Evolutionary conservation across 164 flowering plant genomes (phyloP).

Genomic region (Vitis rupestris): DNA sequence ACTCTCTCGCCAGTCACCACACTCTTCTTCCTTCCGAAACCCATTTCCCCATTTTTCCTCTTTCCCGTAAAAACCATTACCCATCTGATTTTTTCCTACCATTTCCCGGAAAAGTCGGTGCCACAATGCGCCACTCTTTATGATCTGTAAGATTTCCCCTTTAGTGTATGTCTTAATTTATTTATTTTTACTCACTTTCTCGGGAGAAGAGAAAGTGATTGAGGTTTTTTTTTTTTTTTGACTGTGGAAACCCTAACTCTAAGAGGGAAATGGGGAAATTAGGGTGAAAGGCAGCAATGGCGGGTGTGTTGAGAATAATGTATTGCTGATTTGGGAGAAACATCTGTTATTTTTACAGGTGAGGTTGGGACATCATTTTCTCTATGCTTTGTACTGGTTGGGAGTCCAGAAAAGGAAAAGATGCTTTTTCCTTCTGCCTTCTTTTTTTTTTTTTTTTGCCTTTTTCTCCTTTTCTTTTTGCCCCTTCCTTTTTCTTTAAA

Average conservation of each 20-base stretch:
- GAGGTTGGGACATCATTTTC: conserved; percentile 14
- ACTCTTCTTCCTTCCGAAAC: neutral
- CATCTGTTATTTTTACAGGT: conserved; percentile 4
- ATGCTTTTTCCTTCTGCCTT: neutral
- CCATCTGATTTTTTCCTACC: too few species aligned
- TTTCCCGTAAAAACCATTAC: too few species aligned
- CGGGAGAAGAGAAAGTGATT: neutral
- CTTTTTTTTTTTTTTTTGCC: neutral
- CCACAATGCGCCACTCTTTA: too few species aligned
- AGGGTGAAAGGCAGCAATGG: neutral
- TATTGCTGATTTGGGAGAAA: conserved; percentile 13
- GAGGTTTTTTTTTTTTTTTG: neutral
- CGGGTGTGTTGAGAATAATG: neutral
- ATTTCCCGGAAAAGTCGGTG: neutral
- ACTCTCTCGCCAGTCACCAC: neutral
- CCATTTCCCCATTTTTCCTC: neutral
- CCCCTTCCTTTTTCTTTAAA: too few species aligned
- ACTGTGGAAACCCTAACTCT: neutral
- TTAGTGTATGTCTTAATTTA: too few species aligned
- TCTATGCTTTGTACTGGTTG: neutral
- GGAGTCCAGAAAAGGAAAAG: neutral
- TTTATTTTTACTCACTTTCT: neutral
- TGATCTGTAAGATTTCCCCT: too few species aligned
- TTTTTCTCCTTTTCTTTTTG: too few species aligned
- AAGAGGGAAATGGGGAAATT: neutral